Base-by-base conservation (phyloP, 2,329 filamentous ascomycete species). In the Arthroderma sp. region DNA sequence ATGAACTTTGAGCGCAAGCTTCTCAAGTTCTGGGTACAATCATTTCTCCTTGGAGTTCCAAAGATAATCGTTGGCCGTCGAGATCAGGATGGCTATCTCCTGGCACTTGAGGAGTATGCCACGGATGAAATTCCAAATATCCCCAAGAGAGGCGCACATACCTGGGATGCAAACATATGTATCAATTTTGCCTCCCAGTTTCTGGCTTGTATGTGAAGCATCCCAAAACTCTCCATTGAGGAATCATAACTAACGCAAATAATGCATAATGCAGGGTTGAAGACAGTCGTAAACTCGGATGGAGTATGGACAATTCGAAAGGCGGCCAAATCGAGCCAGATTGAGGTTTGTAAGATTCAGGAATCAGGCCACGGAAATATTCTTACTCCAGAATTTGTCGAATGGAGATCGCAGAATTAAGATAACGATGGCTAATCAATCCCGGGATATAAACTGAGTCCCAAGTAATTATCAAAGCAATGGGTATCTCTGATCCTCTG, bases 1-100 rank as follows among this genome's bases (percentile, higher is more conserved):
- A 72, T 85, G 19, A 86, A 83, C 61, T 95, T 91, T 68, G 88
- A 96, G 71, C 82, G 87, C 53, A 97, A 97, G 70, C 79, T 97
- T 56, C 81, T 95, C 72, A 94, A 94, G 67, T 95, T 91, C 73
- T 98, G 93, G 93, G 88, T 91, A 13, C 93, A 97, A 71, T 95
- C 88, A 0, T 98, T 95, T 67, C 78, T 98, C 1, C 83, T 98
- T 1, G 91, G 91, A 41, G 91, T 97, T 0, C 89, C 90, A 0
- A 93, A 85, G 63, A 88, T 98, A 62, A 83, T 96, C 49, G 87
- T 98, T 31, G 93, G 93, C 0, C 96, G 93, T 69, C 84, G 93
- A 52, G 84, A 81, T 35, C 81, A 79, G 57, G 67, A 84, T 57
- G 91, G 93, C 6, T 80, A 88, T 56, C 76, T 98, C 21, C 77